phyloP scores from a whole-genome alignment of 371 early-diverging fungal genomes.

The Haplosporangium sp. region DNA sequence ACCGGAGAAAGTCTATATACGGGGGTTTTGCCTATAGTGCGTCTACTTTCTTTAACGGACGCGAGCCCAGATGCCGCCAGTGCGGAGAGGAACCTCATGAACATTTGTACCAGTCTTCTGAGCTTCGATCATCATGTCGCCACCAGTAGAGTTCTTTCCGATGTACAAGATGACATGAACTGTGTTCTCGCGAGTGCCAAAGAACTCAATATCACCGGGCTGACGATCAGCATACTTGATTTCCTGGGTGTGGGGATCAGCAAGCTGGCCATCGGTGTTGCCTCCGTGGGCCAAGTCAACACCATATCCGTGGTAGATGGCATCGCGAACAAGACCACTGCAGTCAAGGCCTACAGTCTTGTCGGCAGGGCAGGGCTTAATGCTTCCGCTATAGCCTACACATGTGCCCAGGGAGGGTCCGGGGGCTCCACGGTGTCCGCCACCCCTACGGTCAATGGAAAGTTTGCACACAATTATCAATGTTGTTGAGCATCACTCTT shows the following conservation, averaged over 20 bases:
- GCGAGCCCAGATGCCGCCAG: slow-evolving; percentile 16
- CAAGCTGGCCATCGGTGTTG: slow-evolving; percentile 29
- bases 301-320: slow-evolving; percentile 25
- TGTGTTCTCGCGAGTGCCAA: slow-evolving; percentile 10
- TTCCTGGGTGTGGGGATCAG: slow-evolving; percentile 19
- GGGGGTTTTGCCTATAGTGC: too few species aligned
- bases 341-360: slow-evolving; percentile 34
- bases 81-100: slow-evolving; percentile 21
- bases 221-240: slow-evolving; percentile 19
- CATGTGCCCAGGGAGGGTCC: slow-evolving; percentile 16
- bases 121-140: slow-evolving; percentile 45
- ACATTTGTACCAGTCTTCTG: slow-evolving; percentile 31
- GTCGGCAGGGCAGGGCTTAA: slow-evolving; percentile 19
- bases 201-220: slow-evolving; percentile 46
- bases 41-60: slow-evolving; percentile 9
- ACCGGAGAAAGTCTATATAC: too few species aligned
- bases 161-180: slow-evolving; percentile 42
- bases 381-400: slow-evolving; percentile 10
- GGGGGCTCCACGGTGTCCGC: slow-evolving; percentile 10
- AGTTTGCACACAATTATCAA: neutral
- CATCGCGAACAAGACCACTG: slow-evolving; percentile 45
- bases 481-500: neutral
- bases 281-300: slow-evolving; percentile 21
- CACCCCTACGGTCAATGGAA: slow-evolving; percentile 8
- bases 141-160: slow-evolving; percentile 19